Evolutionary conservation across 768 basidiomycete genomes (phyloP), one percentile per base, ranked within the genome.

Genomic region (Cystobasidium tubakii): DNA sequence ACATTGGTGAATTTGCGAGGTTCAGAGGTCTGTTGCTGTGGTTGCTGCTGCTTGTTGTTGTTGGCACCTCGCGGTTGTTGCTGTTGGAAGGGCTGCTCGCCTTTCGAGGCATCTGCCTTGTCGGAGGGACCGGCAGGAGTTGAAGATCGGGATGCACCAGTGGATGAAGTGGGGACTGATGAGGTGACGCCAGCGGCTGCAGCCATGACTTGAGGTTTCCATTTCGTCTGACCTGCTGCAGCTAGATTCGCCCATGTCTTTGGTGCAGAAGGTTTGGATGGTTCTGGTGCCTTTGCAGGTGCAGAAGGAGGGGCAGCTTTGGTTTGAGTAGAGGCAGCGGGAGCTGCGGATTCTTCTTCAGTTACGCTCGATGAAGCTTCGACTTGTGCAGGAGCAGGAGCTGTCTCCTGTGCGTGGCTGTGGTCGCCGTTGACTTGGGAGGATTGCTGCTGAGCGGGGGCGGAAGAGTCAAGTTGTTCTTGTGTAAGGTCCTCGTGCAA

Each of bases 231-330:
- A 79, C 90, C 89, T 23, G 88, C 81, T 46, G 93, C 92, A 57
- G 93, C 93, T 55, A 96, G 87, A 72, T 89, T 90, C 0, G 94
- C 94, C 94, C 93, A 97, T 0, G 89, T 89, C 80, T 90, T 89
- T 19, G 90, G 91, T 17, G 78, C 82, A 13, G 86, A 62, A 31
- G 81, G 82, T 6, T 76, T 78, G 13, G 86, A 82, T 23, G 84
- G 84, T 6, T 80, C 76, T 4, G 84, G 82, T 81, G 79, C 7
- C 83, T 60, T 36, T 23, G 79, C 78, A 19, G 83, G 75, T 12
- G 60, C 73, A 9, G 83, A 75, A 12, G 80, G 27, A 33, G 78
- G 54, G 50, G 80, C 76, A 54, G 75, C 34, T 31, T 34, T 39
- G 23, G 70, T 23, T 63, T 7, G 21, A 53, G 42, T 4, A 33